phyloP scores from a whole-genome alignment of 2,329 filamentous ascomycete species.

The Talaromyces sp. region DNA sequence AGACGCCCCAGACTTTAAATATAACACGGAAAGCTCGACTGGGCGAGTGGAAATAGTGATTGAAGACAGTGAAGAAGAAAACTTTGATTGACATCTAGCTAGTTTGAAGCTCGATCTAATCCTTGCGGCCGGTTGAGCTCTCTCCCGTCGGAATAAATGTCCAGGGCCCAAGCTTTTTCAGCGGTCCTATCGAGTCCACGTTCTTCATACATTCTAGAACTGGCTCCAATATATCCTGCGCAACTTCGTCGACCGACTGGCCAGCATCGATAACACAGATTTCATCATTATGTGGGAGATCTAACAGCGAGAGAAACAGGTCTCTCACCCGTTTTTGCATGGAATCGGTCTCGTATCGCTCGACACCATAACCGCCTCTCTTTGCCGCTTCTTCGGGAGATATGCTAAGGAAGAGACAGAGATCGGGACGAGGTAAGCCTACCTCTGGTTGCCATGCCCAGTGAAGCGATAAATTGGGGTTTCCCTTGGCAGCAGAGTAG shows the following conservation, averaged over 20 bases:
- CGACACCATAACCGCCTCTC: conserved; percentile 82
- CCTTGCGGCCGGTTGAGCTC: not conserved
- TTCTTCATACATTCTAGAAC: conserved; percentile 31
- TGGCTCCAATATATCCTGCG: conserved; percentile 35
- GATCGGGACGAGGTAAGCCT: conserved; percentile 80
- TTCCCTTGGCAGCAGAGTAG: conserved; percentile 84
- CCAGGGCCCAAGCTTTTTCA: conserved; percentile 35
- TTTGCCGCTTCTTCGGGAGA: conserved; percentile 67
- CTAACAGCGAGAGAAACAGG: conserved; percentile 61
- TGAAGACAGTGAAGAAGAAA: conserved; percentile 23
- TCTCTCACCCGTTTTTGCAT: conserved; percentile 78
- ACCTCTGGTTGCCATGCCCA: conserved; percentile 86
- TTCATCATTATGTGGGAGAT: conserved; percentile 48
- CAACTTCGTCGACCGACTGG: conserved; percentile 50
- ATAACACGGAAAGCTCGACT: conserved; percentile 17
- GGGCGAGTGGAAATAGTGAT: conserved; percentile 44
- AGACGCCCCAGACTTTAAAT: conserved; percentile 22
- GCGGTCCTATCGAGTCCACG: conserved; percentile 32
- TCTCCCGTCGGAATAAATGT: conserved; percentile 23
- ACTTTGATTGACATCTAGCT: conserved; percentile 8
- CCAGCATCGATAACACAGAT: conserved; percentile 57
- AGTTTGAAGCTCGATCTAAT: not conserved
- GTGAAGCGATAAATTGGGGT: conserved; percentile 62
- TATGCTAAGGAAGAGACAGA: conserved; percentile 83
- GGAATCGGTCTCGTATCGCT: conserved; percentile 80